Evolutionary conservation across 2,329 filamentous ascomycete genomes (phyloP).

Genomic region (Calonectria hawksworthii): DNA sequence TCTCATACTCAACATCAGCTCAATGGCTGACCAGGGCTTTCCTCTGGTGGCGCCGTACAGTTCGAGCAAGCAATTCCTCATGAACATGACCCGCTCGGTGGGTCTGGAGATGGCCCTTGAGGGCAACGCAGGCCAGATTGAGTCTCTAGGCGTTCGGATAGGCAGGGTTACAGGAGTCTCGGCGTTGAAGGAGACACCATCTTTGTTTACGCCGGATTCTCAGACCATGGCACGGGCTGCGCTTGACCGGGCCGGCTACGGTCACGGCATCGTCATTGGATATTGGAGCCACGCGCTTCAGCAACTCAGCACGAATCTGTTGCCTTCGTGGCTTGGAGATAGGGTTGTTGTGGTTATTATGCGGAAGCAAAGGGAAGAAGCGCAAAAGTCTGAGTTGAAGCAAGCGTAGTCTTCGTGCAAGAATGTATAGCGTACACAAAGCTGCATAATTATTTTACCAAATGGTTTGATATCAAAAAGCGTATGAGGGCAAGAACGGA

Average conservation of each 20-base stretch:
- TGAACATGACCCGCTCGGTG: neutral
- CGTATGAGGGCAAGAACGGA: too few relatives aligned
- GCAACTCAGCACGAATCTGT: neutral
- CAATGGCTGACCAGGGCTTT: neutral
- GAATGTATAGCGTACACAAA: neutral
- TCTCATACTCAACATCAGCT: neutral
- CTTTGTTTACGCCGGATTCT: neutral
- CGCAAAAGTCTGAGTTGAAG: neutral
- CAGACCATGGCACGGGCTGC: neutral
- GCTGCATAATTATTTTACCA: neutral
- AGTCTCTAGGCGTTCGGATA: neutral
- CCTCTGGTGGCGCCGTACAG: neutral
- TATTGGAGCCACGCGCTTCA: neutral
- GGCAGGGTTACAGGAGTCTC: neutral
- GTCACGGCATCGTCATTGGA: neutral
- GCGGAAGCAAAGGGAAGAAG: neutral
- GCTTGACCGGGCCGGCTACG: neutral
- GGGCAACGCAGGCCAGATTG: neutral
- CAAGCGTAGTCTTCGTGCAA: neutral
- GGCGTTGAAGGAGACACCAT: neutral
- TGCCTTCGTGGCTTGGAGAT: neutral
- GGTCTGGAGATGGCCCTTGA: neutral
- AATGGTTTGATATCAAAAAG: neutral
- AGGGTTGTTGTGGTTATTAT: neutral
- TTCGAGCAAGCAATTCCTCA: neutral